phyloP scores from a whole-genome alignment of 2,329 filamentous ascomycete species.

The Herpomyces periplanetae region DNA sequence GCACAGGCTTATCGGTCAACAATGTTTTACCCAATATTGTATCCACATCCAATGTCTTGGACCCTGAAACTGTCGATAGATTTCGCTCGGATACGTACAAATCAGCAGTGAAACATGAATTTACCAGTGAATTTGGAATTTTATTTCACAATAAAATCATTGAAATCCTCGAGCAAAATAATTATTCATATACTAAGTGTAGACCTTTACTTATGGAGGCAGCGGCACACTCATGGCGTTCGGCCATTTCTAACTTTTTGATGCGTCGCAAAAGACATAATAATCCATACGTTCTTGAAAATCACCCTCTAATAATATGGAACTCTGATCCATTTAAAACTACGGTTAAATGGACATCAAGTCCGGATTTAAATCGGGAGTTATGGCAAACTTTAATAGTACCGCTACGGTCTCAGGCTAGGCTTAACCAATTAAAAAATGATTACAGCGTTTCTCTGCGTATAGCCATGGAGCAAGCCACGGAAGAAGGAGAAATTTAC shows the following conservation, averaged over 20 bases:
- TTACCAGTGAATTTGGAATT: constrained; percentile 34
- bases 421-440: constrained; percentile 11
- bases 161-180: constrained; percentile 38
- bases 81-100: constrained; percentile 28
- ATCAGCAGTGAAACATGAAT: constrained; percentile 21
- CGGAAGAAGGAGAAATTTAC: constrained; percentile 14
- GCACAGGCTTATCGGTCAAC: too few species aligned
- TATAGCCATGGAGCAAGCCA: constrained; percentile 18
- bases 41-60: too few species aligned
- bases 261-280: constrained; percentile 17
- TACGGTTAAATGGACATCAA: constrained; percentile 22
- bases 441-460: constrained; percentile 15
- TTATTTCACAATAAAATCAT: constrained; percentile 31
- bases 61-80: too few species aligned
- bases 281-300: constrained; percentile 14
- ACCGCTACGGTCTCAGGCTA: constrained; percentile 12
- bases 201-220: constrained; percentile 25
- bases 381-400: constrained; percentile 16
- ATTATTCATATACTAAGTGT: constrained; percentile 34
- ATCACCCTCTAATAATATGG: constrained; percentile 22
- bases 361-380: constrained; percentile 20
- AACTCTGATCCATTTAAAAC: constrained; percentile 17
- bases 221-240: constrained; percentile 34
- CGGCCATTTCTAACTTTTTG: constrained; percentile 28
- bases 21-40: too few species aligned